These are phyloP conservation scores for Prunus salicina DNA, from an alignment of 306 rosid genomes.

Conservation along the genomic window DNA sequence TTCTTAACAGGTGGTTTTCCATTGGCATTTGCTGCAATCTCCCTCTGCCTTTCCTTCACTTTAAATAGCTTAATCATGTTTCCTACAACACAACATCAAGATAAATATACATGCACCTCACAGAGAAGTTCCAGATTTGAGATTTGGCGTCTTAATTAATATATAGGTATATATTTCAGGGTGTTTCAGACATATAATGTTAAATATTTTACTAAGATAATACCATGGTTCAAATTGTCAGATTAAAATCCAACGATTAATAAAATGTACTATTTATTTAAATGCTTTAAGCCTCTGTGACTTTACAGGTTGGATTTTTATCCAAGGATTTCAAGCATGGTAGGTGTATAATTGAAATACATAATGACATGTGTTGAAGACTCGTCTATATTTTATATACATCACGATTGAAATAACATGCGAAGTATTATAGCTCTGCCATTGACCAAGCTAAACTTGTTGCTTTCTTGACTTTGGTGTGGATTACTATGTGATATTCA, in stretches of 20 bases:
- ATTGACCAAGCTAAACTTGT: neutral
- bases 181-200: neutral
- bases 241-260: neutral
- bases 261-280: neutral
- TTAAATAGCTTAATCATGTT: slow-evolving; percentile 57
- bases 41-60: slow-evolving; percentile 61
- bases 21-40: slow-evolving; percentile 47
- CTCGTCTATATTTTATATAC: neutral
- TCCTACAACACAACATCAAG: slow-evolving; percentile 27
- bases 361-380: neutral
- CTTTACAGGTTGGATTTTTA: neutral
- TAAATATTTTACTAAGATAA: neutral
- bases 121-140: neutral
- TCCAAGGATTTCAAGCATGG: neutral
- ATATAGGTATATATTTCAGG: neutral
- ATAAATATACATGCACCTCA: neutral
- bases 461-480: neutral
- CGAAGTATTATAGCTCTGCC: neutral
- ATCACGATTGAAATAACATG: neutral
- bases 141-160: neutral
- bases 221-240: neutral
- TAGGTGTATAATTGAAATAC: neutral
- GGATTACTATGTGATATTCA: neutral
- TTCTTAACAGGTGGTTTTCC: slow-evolving; percentile 40
- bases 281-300: neutral